phyloP scores from a whole-genome alignment of 164 flowering plant genomes.

The Magnolia sinica region DNA sequence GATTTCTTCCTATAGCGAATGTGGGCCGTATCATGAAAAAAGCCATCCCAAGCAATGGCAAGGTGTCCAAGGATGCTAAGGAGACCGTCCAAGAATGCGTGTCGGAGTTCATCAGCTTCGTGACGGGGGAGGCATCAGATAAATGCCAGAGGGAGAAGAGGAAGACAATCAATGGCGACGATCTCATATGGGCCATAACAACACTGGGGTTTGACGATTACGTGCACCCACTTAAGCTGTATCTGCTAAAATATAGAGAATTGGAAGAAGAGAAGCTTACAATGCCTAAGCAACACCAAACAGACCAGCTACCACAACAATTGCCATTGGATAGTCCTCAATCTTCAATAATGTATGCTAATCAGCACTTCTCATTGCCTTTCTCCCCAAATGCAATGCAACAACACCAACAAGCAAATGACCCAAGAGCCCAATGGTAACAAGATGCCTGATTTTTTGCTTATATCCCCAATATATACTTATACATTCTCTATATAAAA shows the following conservation, averaged over 20 bases:
- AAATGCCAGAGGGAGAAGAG: conserved; percentile 84
- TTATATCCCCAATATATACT: background rate
- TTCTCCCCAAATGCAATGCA: conserved; percentile 3
- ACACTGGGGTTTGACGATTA: conserved; percentile 68
- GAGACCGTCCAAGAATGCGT: conserved; percentile 82
- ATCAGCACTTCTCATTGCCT: conserved; percentile 2
- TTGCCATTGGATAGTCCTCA: background rate
- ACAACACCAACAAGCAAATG: conserved; percentile 8
- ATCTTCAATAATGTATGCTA: conserved; percentile 6
- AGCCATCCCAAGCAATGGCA: conserved; percentile 55
- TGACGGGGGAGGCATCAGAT: conserved; percentile 73
- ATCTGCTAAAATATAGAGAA: conserved; percentile 56
- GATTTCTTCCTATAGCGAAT: conserved; percentile 59
- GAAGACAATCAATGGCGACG: conserved; percentile 82
- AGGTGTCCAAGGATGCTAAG: conserved; percentile 75
- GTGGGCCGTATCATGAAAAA: conserved; percentile 70
- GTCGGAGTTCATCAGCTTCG: conserved; percentile 76
- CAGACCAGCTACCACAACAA: background rate
- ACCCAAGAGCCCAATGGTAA: conserved; percentile 8
- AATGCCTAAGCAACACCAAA: conserved; percentile 12
- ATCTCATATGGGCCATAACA: conserved; percentile 72
- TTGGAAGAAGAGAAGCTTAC: conserved; percentile 46
- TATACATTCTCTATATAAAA: background rate
- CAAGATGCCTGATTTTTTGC: background rate
- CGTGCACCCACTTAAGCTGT: conserved; percentile 48